Base-by-base conservation (phyloP, 2,329 filamentous ascomycete genomes). In the Clarireedia monteithiana region DNA sequence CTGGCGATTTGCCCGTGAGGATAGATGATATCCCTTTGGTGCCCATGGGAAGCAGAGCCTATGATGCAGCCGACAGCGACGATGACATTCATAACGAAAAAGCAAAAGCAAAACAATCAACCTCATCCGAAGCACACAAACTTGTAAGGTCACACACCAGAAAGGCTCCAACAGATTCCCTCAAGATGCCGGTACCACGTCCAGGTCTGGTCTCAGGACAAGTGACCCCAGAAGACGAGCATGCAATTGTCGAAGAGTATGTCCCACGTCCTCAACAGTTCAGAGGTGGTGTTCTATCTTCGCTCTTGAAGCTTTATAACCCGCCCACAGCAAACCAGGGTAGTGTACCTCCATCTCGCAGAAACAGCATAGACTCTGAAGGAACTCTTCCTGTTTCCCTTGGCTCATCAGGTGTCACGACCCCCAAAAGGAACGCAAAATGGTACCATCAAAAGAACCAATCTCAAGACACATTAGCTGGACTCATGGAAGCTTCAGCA, bases 251-350 rank as follows among this genome's bases (percentile, higher is more conserved):
- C 23, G 78, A 81, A 45, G 78, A 81, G 55, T 89, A 88, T 65
- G 80, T 88, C 17, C 82, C 85, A 46, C 76, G 77, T 44, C 88
- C 88, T 4, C 72, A 76, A 23, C 80, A 85, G 60, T 91, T 89
- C 68, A 82, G 84, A 50, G 85, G 84, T 30, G 88, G 89, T 30
- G 81, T 92, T 48, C 74, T 95, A 1, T 84, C 85, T 2, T 85
- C 84, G 0, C 73, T 95, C 0, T 73, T 94, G 50, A 88, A 85
- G 68, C 75, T 91, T 9, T 85, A 89, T 65, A 78, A 82, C 57
- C 74, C 81, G 58, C 74, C 76, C 47, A 67, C 63, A 62, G 63
- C 64, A 57, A 63, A 62, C 58, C 30, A 26, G 6, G 38, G 45
- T 27, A 55, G 51, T 23, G 5, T n/a, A 17, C 30, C 57, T 12